phyloP scores from a whole-genome alignment of 2,329 filamentous ascomycete species.

The Huntiella abstrusa region DNA sequence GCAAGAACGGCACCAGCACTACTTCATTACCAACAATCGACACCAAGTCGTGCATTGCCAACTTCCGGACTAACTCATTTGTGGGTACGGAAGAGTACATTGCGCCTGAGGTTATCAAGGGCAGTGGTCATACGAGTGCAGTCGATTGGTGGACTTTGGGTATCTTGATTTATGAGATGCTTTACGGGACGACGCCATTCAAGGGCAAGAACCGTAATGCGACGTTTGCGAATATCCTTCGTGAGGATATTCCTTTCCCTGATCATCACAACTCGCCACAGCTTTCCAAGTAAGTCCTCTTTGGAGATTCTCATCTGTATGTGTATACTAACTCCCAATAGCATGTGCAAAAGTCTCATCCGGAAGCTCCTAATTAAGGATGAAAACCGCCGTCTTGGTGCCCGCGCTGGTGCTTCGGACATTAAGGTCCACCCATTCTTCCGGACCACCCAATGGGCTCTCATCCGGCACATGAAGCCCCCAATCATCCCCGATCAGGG shows the following conservation, averaged over 20 bases:
- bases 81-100: constrained; percentile 99
- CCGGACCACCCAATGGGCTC: constrained; percentile 84
- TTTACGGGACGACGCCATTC: constrained; percentile 95
- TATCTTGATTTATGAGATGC: constrained; percentile 96
- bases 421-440: constrained; percentile 96
- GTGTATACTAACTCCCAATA: constrained; percentile 19
- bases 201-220: constrained; percentile 98
- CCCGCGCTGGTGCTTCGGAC: constrained; percentile 85
- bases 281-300: constrained; percentile 64
- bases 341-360: constrained; percentile 89
- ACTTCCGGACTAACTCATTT: constrained; percentile 96
- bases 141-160: constrained; percentile 99
- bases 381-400: constrained; percentile 80
- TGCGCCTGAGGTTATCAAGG: constrained; percentile 95
- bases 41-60: constrained; percentile 92
- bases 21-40: constrained; percentile 90
- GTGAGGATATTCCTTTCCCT: constrained; percentile 90
- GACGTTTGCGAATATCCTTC: constrained; percentile 90
- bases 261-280: constrained; percentile 69
- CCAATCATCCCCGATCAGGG: constrained; percentile 89
- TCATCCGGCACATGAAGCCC: constrained; percentile 93
- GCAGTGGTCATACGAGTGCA: constrained; percentile 91
- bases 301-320: not conserved
- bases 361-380: constrained; percentile 96
- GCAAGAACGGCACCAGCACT: constrained; percentile 69